phyloP scores from a whole-genome alignment of 305 asterid genomes.

The Solanum hybrid region DNA sequence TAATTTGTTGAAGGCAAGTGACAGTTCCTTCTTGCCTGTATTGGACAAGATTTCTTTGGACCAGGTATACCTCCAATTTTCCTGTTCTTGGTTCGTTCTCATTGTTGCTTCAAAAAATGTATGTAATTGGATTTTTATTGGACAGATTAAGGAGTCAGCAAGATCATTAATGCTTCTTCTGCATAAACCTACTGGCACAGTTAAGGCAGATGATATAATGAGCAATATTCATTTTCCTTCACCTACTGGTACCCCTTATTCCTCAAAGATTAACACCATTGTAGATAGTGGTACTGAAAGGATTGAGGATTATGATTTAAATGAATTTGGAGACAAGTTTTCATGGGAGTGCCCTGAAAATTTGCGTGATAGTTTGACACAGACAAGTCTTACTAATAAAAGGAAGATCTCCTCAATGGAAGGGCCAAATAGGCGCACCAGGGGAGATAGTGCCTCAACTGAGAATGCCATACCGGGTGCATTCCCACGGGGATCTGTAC shows the following conservation, averaged over 20 bases:
- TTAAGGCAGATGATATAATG: slow-evolving; percentile 35
- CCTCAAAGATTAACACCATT: slow-evolving; percentile 43
- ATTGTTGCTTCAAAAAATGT: neutral
- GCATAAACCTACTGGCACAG: slow-evolving; percentile 36
- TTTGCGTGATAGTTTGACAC: slow-evolving; percentile 69
- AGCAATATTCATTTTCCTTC: slow-evolving; percentile 23
- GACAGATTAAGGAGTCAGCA: slow-evolving; percentile 57
- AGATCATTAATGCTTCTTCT: slow-evolving; percentile 40
- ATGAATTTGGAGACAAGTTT: slow-evolving; percentile 54
- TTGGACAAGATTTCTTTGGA: slow-evolving; percentile 16
- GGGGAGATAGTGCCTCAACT: slow-evolving; percentile 50
- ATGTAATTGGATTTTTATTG: slow-evolving; percentile 10
- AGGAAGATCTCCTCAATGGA: slow-evolving; percentile 63
- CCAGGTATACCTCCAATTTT: slow-evolving; percentile 21
- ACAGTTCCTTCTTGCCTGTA: slow-evolving; percentile 14
- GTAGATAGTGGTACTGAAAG: slow-evolving; percentile 41
- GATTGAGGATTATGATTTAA: slow-evolving; percentile 40
- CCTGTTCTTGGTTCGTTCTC: neutral
- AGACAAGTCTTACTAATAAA: slow-evolving; percentile 48
- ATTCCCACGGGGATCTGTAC: slow-evolving; percentile 62
- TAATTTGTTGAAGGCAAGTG: slow-evolving; percentile 28
- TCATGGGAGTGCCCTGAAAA: slow-evolving; percentile 95
- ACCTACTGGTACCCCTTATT: slow-evolving; percentile 26
- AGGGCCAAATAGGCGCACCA: slow-evolving; percentile 56
- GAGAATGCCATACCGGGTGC: slow-evolving; percentile 53